phyloP scores from a whole-genome alignment of 176 grass and related monocot species.

The Chloris gayana region DNA sequence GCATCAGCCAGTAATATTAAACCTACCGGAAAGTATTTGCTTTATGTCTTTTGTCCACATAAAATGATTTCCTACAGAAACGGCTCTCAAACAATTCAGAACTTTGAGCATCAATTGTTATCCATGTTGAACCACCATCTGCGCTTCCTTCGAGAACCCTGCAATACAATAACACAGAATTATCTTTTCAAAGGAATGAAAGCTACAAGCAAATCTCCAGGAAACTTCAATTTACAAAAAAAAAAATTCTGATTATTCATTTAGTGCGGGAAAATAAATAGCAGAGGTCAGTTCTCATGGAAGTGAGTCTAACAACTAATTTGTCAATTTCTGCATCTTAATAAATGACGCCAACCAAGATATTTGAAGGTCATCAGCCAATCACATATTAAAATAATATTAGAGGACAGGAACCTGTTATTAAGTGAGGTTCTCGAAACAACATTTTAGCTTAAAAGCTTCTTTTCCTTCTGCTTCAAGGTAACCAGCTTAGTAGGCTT shows the following conservation, averaged over 20 bases:
- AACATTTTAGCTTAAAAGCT: not conserved
- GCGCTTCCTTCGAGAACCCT: constrained; percentile 86
- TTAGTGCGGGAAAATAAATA: constrained; percentile 4
- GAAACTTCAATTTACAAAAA: not conserved
- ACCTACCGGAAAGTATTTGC: constrained; percentile 74
- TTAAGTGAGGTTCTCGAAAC: not conserved
- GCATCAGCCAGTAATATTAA: constrained; percentile 3
- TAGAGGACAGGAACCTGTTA: not conserved
- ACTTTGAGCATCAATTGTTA: constrained; percentile 55
- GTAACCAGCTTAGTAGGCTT: constrained; percentile 1
- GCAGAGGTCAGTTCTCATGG: not conserved
- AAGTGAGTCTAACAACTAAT: not conserved
- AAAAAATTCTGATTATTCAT: not conserved
- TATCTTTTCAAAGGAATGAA: not conserved
- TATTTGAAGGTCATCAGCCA: not conserved
- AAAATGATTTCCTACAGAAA: constrained; percentile 75
- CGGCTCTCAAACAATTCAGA: constrained; percentile 69
- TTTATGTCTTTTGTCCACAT: constrained; percentile 42
- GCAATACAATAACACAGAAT: constrained; percentile 23
- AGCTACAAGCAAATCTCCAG: not conserved
- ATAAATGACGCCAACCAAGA: not conserved
- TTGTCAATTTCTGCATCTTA: not conserved
- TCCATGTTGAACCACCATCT: constrained; percentile 76
- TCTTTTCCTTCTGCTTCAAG: not conserved
- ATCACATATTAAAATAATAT: not conserved